Evolutionary conservation across 1,284 basidiomycete genomes (phyloP), one percentile per base, ranked within the genome.

Genomic region (Testicularia cyperi): DNA sequence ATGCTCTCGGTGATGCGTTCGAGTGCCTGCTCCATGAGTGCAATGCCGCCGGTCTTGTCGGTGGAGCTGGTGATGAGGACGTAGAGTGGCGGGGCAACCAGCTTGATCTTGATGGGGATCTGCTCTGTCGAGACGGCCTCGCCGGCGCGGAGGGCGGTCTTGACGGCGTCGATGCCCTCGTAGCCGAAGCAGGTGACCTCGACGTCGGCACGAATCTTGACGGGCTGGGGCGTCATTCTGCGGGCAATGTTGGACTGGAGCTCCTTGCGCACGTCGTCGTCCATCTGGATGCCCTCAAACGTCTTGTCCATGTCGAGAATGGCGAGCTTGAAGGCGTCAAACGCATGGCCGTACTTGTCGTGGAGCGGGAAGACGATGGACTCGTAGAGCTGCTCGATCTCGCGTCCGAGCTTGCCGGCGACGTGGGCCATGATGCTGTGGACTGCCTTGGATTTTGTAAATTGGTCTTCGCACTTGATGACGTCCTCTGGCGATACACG

Each of bases 401-500:
- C 61, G 30, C 48, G 44, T 24, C 49, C 44, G 27, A 74, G 56
- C 58, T 75, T 75, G 24, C 65, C 70, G 12, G 74, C 63, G 13
- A 76, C 70, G 54, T 76, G 74, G 9, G 70, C 52, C 44, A 75
- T 61, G 46, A 76, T 76, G 38, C 64, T 67, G 54, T 75, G 68
- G 24, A 76, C 74, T 7, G 74, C 72, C 80, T 95, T 95, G 31
- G 90, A 92, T 80, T 98, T 98, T 83, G 92, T 92, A 80, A 90
- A 98, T 41, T 90, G 86, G 75, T 97, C 94, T 79, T 98, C 95
- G 80, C 95, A 98, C 81, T 96, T 96, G 38, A 88, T 85, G 70
- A 98, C 94, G 78, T 98, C 94, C 78, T 99, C 95, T 9, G 94
- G 88, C 9, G 92, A 96, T n/a, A 99, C 94, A 72, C 95, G 88